phyloP scores from a whole-genome alignment of 2,329 filamentous ascomycete genomes.

The Tothia fuscella region DNA sequence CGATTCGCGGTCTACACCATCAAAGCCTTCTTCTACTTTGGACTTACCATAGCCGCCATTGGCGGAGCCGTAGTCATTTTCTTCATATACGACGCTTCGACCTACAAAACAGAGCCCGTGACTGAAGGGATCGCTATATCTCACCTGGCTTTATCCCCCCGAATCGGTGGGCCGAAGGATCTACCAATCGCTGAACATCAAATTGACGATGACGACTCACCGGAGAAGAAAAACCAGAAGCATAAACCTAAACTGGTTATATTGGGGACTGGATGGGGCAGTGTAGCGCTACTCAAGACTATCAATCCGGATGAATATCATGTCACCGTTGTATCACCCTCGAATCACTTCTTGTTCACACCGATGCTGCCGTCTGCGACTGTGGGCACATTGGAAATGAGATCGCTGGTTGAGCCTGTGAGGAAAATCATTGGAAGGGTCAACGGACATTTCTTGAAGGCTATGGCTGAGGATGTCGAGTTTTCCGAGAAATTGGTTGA shows the following conservation, averaged over 20 bases:
- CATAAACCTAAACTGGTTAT: constrained; percentile 90
- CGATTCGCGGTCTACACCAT: constrained; percentile 44
- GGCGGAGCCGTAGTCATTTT: constrained; percentile 64
- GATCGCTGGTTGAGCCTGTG: constrained; percentile 87
- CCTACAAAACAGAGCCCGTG: constrained; percentile 63
- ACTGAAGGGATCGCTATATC: constrained; percentile 71
- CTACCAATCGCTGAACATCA: constrained; percentile 79
- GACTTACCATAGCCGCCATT: constrained; percentile 61
- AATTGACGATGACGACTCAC: constrained; percentile 77
- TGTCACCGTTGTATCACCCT: constrained; percentile 85
- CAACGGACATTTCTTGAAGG: constrained; percentile 81
- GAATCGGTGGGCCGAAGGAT: constrained; percentile 84
- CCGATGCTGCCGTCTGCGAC: constrained; percentile 96
- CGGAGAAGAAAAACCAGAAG: constrained; percentile 57
- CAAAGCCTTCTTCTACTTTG: constrained; percentile 58
- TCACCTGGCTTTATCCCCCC: constrained; percentile 66
- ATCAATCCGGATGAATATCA: constrained; percentile 87
- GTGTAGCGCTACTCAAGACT: constrained; percentile 81
- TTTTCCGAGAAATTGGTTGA: constrained; percentile 88
- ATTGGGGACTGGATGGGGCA: constrained; percentile 88
- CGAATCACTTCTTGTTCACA: constrained; percentile 96
- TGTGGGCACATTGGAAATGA: constrained; percentile 82
- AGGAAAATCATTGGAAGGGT: constrained; percentile 68
- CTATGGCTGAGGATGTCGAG: constrained; percentile 75
- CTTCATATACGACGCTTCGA: constrained; percentile 88